Evolutionary conservation across 768 basidiomycete genomes (phyloP), one percentile per base, ranked within the genome.

Genomic region (Pleurotus tuber-regium): DNA sequence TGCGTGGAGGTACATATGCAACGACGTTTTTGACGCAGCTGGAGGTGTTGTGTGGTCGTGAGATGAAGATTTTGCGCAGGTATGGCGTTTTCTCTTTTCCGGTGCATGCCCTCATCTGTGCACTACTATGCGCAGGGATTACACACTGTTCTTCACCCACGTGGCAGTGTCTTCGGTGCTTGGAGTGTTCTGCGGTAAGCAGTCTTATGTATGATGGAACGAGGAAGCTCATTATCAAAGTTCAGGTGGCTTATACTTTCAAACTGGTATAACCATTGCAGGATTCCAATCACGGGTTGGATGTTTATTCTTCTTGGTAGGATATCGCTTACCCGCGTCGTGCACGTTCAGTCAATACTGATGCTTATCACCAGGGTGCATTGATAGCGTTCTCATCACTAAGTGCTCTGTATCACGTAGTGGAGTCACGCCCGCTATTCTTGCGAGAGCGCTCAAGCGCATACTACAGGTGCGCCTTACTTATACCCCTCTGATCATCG

Each of bases 271-370:
- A 16, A 87, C 82, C 3, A 96, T 97, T 55, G 89, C 93, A 21
- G 94, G 94, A 1, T 97, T 97, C 76, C 94, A 97, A 64, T 88
- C 87, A 30, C 80, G 95, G 25, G 79, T 98, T n/a, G 95, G 95
- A 25, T 91, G 88, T 57, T 68, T 98, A 35, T 97, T 98, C 77
- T 98, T 98, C 82, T 65, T 97, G 60, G 89, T 89, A 57, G 28
- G 70, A 57, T 26, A 19, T 65, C 59, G 14, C 25, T 54, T 19
- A 23, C n/a, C 19, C n/a, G 7, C 23, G 23, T 42, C 10, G 10
- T 6, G 23, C 21, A 38, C 16, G 16, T 14, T 25, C 21, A 38
- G 43, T 31, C 24, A 12, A 16, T 21, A 26, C 40, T 60, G 35
- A 41, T 59, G 12, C 60, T 49, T 33, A 29, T 29, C 21, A 25